A percentile compares a stretch with the other conserved stretches of the same genome.
These are phyloP conservation scores for Graphium sp. DNA, from an alignment of 2,329 filamentous ascomycete genomes.

Conservation along the genomic window DNA sequence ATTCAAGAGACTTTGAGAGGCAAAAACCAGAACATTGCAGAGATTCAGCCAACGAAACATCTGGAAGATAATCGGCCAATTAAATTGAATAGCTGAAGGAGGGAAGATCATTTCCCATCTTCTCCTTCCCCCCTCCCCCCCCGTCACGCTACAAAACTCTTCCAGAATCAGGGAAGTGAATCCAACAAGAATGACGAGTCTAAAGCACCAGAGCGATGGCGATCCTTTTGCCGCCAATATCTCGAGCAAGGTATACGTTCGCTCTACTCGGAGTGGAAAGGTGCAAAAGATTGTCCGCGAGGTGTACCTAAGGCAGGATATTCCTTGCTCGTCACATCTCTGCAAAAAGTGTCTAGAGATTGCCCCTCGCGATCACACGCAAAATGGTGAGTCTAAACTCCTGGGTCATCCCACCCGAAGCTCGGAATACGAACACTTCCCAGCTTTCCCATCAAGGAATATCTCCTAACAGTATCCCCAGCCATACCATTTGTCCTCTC, in stretches of 20 bases:
- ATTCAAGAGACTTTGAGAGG: too few relatives aligned
- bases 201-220: constrained; percentile 38
- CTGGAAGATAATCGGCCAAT: too few relatives aligned
- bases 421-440: not conserved
- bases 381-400: constrained; percentile 41
- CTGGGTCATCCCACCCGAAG: not conserved
- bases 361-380: constrained; percentile 65
- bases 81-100: too few relatives aligned
- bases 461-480: constrained; percentile 15
- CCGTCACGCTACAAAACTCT: too few relatives aligned
- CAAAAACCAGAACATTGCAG: too few relatives aligned
- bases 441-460: not conserved
- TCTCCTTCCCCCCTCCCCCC: too few relatives aligned
- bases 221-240: constrained; percentile 52
- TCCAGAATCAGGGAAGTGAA: too few relatives aligned
- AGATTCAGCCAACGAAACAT: too few relatives aligned
- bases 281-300: constrained; percentile 98
- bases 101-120: too few relatives aligned
- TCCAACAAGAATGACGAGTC: constrained; percentile 40
- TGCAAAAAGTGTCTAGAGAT: constrained; percentile 59
- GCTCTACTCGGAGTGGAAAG: constrained; percentile 89
- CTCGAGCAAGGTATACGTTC: constrained; percentile 88
- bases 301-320: constrained; percentile 88
- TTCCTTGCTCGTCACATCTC: constrained; percentile 86
- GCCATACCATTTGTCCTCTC: constrained; percentile 76